phyloP scores from a whole-genome alignment of 768 basidiomycete genomes.

The Zangia roseola region DNA sequence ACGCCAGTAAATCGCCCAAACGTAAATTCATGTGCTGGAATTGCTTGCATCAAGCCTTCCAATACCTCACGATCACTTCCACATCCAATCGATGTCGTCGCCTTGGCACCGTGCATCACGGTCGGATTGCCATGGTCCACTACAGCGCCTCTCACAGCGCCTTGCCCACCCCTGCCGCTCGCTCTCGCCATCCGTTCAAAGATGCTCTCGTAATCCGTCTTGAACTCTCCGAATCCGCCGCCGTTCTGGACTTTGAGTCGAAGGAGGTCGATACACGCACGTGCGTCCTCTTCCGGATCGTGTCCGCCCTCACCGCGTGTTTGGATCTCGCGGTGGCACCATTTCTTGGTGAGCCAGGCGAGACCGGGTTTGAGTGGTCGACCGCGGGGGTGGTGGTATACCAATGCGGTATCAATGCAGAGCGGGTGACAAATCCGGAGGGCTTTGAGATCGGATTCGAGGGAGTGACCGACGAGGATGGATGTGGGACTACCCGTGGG shows the following conservation, averaged over 20 bases:
- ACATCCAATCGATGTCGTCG: constrained; percentile 74
- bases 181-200: constrained; percentile 80
- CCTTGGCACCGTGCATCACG: constrained; percentile 84
- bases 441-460: constrained; percentile 90
- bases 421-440: constrained; percentile 83
- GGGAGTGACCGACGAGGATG: constrained; percentile 91
- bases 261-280: constrained; percentile 82
- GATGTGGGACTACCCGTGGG: constrained; percentile 51
- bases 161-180: constrained; percentile 37
- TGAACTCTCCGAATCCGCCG: constrained; percentile 82
- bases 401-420: constrained; percentile 88
- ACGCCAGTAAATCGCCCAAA: constrained; percentile 85
- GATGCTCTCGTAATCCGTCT: constrained; percentile 80
- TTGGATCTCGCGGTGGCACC: constrained; percentile 90
- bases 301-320: constrained; percentile 81
- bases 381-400: constrained; percentile 92
- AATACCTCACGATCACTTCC: constrained; percentile 76
- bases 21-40: constrained; percentile 70
- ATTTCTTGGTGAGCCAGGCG: constrained; percentile 96
- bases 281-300: constrained; percentile 92
- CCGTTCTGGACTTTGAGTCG: constrained; percentile 78
- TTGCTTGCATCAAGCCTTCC: constrained; percentile 58
- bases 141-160: constrained; percentile 58
- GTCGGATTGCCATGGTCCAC: constrained; percentile 84
- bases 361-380: constrained; percentile 92